Evolutionary conservation across 805 yeast species (phyloP).

Genomic region (Danielia oregonensis): DNA sequence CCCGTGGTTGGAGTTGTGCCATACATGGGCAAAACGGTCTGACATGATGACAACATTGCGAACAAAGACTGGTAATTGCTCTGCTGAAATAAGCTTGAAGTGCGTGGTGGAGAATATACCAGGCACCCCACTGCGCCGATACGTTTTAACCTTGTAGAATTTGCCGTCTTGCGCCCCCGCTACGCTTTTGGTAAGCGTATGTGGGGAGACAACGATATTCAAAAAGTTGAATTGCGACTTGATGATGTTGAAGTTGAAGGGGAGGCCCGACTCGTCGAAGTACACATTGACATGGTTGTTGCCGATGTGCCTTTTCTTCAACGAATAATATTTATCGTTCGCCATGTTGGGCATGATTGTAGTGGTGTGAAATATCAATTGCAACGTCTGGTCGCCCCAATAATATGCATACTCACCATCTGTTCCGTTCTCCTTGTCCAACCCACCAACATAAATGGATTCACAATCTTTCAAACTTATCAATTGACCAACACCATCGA

Average conservation of each 20-base stretch:
- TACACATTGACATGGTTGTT: slow-evolving; percentile 78
- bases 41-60: slow-evolving; percentile 65
- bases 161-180: slow-evolving; percentile 9
- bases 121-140: slow-evolving; percentile 66
- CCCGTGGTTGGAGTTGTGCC: slow-evolving; percentile 54
- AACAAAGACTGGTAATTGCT: slow-evolving; percentile 57
- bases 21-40: slow-evolving; percentile 68
- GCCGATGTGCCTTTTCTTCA: slow-evolving; percentile 83
- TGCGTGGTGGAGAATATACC: slow-evolving; percentile 75
- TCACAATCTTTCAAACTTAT: slow-evolving; percentile 52
- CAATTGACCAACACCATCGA: slow-evolving; percentile 56
- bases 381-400: slow-evolving; percentile 70
- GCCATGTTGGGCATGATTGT: slow-evolving; percentile 69
- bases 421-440: slow-evolving; percentile 62
- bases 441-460: slow-evolving; percentile 67
- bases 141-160: slow-evolving; percentile 60
- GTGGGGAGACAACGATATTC: slow-evolving; percentile 74
- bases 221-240: slow-evolving; percentile 80
- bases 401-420: slow-evolving; percentile 77
- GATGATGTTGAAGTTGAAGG: slow-evolving; percentile 67
- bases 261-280: slow-evolving; percentile 67
- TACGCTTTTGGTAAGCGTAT: slow-evolving; percentile 19
- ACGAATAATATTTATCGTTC: slow-evolving; percentile 40
- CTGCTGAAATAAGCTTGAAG: slow-evolving; percentile 62
- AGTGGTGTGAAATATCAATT: slow-evolving; percentile 72